phyloP scores from a whole-genome alignment of 805 yeast species.

The Ogataea kodamae region DNA sequence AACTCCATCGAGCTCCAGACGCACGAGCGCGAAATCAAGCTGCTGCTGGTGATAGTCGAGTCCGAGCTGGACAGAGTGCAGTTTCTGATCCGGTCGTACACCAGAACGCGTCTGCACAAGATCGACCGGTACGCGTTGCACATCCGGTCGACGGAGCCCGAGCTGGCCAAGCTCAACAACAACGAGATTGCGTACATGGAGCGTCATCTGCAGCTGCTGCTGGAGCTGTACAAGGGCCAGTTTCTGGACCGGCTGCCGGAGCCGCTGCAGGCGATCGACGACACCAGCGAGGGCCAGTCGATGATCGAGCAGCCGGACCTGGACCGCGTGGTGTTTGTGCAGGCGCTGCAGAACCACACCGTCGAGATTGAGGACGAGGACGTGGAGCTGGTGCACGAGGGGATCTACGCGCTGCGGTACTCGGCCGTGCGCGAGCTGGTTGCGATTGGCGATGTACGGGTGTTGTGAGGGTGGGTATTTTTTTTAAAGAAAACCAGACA shows the following conservation, averaged over 20 bases:
- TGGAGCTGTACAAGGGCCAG: constrained; percentile 61
- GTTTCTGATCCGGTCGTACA: constrained; percentile 74
- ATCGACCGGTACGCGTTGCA: constrained; percentile 67
- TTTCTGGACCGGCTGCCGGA: constrained; percentile 68
- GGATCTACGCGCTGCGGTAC: constrained; percentile 74
- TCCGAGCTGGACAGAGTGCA: constrained; percentile 87
- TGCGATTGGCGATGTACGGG: constrained; percentile 38
- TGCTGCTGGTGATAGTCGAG: constrained; percentile 81
- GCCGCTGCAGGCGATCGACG: constrained; percentile 70
- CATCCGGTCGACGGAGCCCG: constrained; percentile 45
- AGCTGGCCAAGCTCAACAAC: constrained; percentile 43
- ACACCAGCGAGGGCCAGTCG: constrained; percentile 57
- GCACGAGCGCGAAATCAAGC: constrained; percentile 61
- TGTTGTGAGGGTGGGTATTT: constrained; percentile 31
- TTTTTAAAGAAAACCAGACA: constrained; percentile 7
- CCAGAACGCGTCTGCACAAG: constrained; percentile 72
- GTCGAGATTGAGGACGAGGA: constrained; percentile 49
- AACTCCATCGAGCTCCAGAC: constrained; percentile 75
- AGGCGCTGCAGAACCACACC: constrained; percentile 40
- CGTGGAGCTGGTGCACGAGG: constrained; percentile 55
- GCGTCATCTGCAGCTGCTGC: constrained; percentile 59
- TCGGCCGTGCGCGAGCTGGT: constrained; percentile 43
- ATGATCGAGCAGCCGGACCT: constrained; percentile 83
- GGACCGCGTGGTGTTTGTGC: constrained; percentile 72
- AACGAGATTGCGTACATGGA: constrained; percentile 67